A percentile compares a stretch with the other conserved stretches of the same genome.
phyloP scores from a whole-genome alignment of 139 green algal species.

The Parachlorella kessleri region DNA sequence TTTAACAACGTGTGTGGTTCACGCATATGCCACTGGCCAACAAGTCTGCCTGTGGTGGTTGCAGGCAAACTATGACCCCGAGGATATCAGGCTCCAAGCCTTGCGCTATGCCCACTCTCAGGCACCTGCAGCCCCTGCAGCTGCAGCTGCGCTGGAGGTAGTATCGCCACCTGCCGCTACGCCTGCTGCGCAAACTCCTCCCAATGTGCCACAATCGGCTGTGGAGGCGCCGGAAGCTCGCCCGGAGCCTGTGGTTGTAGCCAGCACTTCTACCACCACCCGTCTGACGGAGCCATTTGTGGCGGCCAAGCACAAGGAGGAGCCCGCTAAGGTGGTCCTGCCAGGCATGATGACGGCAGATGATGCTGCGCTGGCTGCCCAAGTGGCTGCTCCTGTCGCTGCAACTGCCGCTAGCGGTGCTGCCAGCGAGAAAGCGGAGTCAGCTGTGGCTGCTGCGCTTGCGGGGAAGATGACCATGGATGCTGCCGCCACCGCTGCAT shows the following conservation, averaged over 20 bases:
- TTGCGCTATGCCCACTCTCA: not conserved
- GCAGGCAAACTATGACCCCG: not conserved
- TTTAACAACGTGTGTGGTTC: not conserved
- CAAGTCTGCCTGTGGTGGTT: not conserved
- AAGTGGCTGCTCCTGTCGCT: not conserved
- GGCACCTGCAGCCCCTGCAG: not conserved
- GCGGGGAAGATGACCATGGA: not conserved
- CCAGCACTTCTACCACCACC: no score
- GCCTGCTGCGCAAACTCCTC: not conserved
- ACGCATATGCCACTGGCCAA: not conserved
- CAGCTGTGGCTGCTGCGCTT: not conserved
- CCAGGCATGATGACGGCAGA: no score
- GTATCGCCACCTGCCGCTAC: not conserved
- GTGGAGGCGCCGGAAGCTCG: no score
- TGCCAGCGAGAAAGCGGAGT: not conserved
- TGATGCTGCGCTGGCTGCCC: not conserved
- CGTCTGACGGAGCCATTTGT: no score
- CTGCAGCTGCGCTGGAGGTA: not conserved
- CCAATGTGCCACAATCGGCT: no score
- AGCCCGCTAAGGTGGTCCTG: no score
- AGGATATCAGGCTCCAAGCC: not conserved
- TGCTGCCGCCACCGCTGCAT: not conserved
- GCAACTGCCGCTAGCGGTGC: not conserved
- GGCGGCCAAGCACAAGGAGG: no score
- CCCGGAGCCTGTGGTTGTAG: no score